These are phyloP conservation scores for Bipolaris cookei DNA, from an alignment of 2,329 filamentous ascomycete genomes.

Conservation along the genomic window DNA sequence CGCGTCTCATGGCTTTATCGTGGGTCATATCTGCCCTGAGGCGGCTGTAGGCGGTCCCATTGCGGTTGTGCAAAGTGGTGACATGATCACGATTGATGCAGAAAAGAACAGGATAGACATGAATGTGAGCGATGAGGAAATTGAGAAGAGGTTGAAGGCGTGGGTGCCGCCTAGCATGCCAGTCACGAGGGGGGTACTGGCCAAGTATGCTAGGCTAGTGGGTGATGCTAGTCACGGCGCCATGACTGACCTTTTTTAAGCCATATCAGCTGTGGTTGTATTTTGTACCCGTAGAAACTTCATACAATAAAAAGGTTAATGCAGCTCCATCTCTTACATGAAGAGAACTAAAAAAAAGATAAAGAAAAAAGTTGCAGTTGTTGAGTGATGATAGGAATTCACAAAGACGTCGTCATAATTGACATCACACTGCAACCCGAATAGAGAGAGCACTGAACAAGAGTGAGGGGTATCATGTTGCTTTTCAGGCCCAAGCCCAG, in stretches of 20 bases:
- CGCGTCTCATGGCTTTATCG: constrained; percentile 89
- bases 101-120: constrained; percentile 75
- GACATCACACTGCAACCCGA: not conserved
- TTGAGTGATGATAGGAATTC: too few species aligned
- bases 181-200: constrained; percentile 82
- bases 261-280: not conserved
- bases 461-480: constrained; percentile 35
- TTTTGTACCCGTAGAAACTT: not conserved
- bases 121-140: constrained; percentile 73
- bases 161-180: constrained; percentile 76
- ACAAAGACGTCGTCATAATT: not conserved
- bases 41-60: constrained; percentile 89
- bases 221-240: constrained; percentile 91
- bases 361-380: not conserved
- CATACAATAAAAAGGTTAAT: not conserved
- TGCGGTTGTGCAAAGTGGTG: constrained; percentile 79
- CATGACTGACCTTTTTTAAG: constrained; percentile 77
- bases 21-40: constrained; percentile 91
- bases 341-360: not conserved
- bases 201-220: constrained; percentile 87
- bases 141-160: constrained; percentile 65
- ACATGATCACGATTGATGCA: constrained; percentile 85
- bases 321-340: not conserved
- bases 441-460: not conserved
- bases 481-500: constrained; percentile 43